phyloP scores from a whole-genome alignment of 331 rosid genomes.

The Quercus lobata region DNA sequence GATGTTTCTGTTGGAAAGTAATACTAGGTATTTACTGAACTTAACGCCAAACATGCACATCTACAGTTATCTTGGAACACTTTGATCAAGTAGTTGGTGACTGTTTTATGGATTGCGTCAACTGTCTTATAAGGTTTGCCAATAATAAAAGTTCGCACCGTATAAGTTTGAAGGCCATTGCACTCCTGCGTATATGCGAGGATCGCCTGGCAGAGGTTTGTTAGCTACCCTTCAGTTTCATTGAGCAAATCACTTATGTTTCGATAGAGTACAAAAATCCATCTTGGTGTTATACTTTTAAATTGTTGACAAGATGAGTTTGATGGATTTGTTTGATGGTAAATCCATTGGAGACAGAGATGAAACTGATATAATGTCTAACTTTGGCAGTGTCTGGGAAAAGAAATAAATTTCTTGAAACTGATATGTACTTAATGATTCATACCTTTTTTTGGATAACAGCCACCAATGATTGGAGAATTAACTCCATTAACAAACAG shows the following conservation, averaged over 20 bases:
- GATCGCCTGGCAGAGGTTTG: conserved; percentile 99
- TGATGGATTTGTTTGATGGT: neutral
- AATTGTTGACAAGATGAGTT: neutral
- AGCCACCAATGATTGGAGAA: too few species aligned
- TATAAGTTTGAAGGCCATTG: conserved; percentile 98
- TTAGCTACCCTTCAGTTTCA: conserved; percentile 12
- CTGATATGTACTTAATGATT: neutral
- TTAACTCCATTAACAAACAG: too few species aligned
- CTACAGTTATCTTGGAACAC: conserved; percentile 99
- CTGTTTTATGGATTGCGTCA: conserved; percentile 99
- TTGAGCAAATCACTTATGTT: conserved; percentile 12
- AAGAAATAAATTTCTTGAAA: neutral
- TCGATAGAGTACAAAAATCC: neutral
- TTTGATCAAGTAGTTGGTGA: conserved; percentile 99
- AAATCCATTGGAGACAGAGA: neutral
- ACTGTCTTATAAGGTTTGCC: conserved; percentile 96
- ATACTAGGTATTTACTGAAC: neutral
- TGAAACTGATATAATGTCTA: neutral
- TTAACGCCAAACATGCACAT: conserved; percentile 30
- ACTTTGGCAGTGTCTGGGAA: neutral
- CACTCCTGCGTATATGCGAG: conserved; percentile 94
- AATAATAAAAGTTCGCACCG: conserved; percentile 90
- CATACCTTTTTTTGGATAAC: neutral
- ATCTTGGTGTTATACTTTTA: neutral
- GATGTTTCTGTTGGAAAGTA: too few species aligned